Evolutionary conservation across 768 basidiomycete genomes (phyloP), one percentile per base, ranked within the genome.

Genomic region (Termitomyces sp.): DNA sequence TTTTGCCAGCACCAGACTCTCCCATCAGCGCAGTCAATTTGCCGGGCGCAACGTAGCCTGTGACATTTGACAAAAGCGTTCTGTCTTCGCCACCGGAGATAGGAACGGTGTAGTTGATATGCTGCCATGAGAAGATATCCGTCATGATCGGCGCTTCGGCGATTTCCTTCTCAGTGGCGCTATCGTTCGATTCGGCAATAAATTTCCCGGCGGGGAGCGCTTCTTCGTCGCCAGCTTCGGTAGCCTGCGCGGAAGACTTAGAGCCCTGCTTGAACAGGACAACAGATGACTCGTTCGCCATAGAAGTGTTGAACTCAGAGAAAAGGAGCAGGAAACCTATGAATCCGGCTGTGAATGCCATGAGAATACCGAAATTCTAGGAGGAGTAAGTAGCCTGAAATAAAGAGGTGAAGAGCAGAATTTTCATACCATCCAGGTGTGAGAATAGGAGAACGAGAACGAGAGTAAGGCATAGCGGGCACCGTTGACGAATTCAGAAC

Each of bases 41-140:
- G 0, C 89, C 89, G 0, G 89, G 89, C 12, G 82, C 84, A 32
- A 92, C 90, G 66, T 81, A 94, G 0, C 92, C 92, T 26, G 85
- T 88, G 5, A 95, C 79, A 47, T 90, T 80, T 58, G 91, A 81
- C 57, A 93, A 73, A 2, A 93, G 76, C 40, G 68, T 73, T 44
- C 81, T 73, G 14, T 71, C 67, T 8, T 78, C 81, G 57, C 68
- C 81, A 13, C 70, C 72, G 27, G 70, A 57, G 9, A 84, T 72
- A 0, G 78, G 77, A 0, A 90, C 83, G 39, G 79, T 79, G 65
- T 90, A 91, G 56, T 79, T 71, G 43, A 88, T 60, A 46, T 80
- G 71, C 53, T 83, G 76, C 87, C 88, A 92, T 3, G 90, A 88
- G 71, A 92, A 91, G 8, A 84, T 76, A 62, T 83, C 76, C 9